Evolutionary conservation across 1,284 basidiomycete genomes (phyloP), one percentile per base, ranked within the genome.

Genomic region (Pseudozyma thailandica): DNA sequence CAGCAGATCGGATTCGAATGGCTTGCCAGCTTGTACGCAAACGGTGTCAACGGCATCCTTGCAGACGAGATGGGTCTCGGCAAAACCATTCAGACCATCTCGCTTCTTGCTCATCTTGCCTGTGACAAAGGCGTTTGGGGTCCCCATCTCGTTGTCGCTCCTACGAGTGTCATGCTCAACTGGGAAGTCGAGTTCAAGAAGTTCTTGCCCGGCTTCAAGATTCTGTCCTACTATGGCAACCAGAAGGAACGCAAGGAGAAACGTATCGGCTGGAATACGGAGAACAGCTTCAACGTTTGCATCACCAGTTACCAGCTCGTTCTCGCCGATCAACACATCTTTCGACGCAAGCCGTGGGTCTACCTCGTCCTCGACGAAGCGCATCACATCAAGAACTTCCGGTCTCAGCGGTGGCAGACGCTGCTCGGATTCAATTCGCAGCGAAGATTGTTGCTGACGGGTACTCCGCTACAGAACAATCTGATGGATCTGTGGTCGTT

Each of bases 141-240:
- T 0, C 94, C 94, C 3, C 94, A 97, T 84, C 88, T 97, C 27
- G 93, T 98, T 80, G 89, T 97, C 75, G 94, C 95, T 12, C 93
- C 94, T 1, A 97, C 94, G 1, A 93, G 92, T 64, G 94, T 97
- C 56, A 88, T 98, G 68, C 87, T 97, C 58, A 97, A 98, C 81
- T 98, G 94, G 94, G 94, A 96, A 83, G 95, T 97, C 91, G 94
- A 97, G 83, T 97, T 97, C 86, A 96, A 97, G 84, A 96, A 96
- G 84, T 97, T 97, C 81, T 86, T 97, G 2, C 94, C 94, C 0
- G 94, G 94, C 1, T 94, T 97, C 87, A 91, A 89, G 76, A 89
- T 92, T 55, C 86, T 98, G 33, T 92, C 92, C 59, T 98, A 97
- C 84, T 94, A 96, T 79, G 94, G 94, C 27, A 89, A 87, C 45